Percentiles rank a stretch among this genome's conserved stretches.
phyloP scores from a whole-genome alignment of 306 rosid species.

The Phaseolus lunatus region DNA sequence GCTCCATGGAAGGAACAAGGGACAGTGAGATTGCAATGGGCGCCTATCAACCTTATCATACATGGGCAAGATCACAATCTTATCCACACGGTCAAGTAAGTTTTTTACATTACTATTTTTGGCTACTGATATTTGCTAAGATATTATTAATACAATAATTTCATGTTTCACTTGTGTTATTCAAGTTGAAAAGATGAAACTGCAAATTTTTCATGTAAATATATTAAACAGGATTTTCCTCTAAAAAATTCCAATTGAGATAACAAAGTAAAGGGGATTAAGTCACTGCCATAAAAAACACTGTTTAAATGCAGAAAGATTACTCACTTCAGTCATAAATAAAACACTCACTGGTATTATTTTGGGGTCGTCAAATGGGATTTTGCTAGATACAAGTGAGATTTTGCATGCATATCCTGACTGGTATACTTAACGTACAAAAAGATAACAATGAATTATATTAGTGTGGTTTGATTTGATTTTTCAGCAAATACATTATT shows the following conservation, averaged over 20 bases:
- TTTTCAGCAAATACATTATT: constrained; percentile 6
- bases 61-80: constrained; percentile 71
- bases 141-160: constrained; percentile 5
- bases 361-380: neutral
- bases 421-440: neutral
- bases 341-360: neutral
- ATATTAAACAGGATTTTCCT: constrained; percentile 9
- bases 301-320: constrained; percentile 19
- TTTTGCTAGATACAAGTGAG: neutral
- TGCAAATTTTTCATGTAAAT: constrained; percentile 19
- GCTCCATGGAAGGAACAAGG: constrained; percentile 98
- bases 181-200: constrained; percentile 31
- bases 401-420: constrained; percentile 6
- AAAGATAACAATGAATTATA: neutral
- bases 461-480: neutral
- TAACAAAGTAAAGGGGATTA: neutral
- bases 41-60: constrained; percentile 84
- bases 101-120: constrained; percentile 3
- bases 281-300: constrained; percentile 7
- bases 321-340: neutral
- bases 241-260: constrained; percentile 8
- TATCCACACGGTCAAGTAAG: constrained; percentile 85
- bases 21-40: constrained; percentile 99
- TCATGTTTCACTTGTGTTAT: constrained; percentile 31
- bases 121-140: constrained; percentile 11